Evolutionary conservation across 129 eudicot species (phyloP), one percentile per base, ranked within the genome.

Genomic region (Saussurea involucrata): DNA sequence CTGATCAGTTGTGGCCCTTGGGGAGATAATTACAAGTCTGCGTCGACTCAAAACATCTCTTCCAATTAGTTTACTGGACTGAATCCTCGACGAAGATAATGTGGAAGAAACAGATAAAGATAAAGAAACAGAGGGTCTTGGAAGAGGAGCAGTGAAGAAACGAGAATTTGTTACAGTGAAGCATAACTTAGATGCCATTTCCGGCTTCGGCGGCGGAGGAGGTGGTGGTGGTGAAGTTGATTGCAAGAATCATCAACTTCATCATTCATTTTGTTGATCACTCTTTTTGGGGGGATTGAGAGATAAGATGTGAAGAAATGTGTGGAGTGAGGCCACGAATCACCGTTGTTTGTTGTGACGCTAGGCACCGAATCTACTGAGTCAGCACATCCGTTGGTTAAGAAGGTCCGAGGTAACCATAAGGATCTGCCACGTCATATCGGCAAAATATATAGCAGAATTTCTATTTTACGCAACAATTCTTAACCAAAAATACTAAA

Each of bases 1-100:
- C 73, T 89, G 94, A 89, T 94, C 97, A 78, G 96, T 73, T 18
- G 96, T 67, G 27, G 98, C 98, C 83, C 78, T 87, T 5, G 97
- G 95, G 8, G 90, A 74, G 58, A 94, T 66, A 71, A 89, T 34
- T 60, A 90, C 63, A 17, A 86, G 32, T 20, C 85, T 83, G 15
- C 85, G 84, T 18, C 76, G 71, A 63, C 68, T 21, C 0, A 73
- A 55, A 42, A 80, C 66, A 58, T 80, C 46, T 64, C 79, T 76
- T 22, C 86, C 81, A 66, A 76, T 63, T 44, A 85, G 73, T 24
- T 81, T 87, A 53, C 75, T 32, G 0, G 86, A 82, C 24, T 80
- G 89, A 84, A 74, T 74, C 58, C 82, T 85, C 63, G 85, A 69
- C 36, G 88, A 74, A 33, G 84, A 70, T 21, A 90, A 60, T 15